These are phyloP conservation scores for Primulina huaijiensis DNA, from an alignment of 257 asterid genomes.

Conservation along the genomic window DNA sequence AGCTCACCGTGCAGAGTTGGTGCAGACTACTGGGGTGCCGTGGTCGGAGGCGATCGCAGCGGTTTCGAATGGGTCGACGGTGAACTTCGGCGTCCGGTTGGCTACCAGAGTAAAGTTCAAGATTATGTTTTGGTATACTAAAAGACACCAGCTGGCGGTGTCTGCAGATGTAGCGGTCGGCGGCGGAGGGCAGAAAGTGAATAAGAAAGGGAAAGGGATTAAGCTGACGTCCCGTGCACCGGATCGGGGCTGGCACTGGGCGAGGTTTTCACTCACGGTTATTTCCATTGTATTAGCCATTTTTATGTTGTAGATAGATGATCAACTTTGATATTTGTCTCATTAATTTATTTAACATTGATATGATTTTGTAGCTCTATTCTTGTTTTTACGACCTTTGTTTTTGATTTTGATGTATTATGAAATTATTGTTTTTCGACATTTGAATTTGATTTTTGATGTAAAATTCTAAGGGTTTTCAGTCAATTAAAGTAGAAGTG, in stretches of 20 bases:
- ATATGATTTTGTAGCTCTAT: no score
- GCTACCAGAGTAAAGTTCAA: constrained; percentile 57
- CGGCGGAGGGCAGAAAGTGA: constrained; percentile 44
- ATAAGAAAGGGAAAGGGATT: constrained; percentile 43
- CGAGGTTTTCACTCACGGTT: constrained; percentile 14
- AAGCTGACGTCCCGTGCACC: constrained; percentile 52
- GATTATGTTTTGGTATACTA: constrained; percentile 53
- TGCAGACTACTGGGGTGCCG: constrained; percentile 42
- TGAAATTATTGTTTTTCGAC: no score
- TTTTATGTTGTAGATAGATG: constrained; percentile 5
- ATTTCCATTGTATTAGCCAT: constrained; percentile 21
- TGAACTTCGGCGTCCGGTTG: constrained; percentile 51
- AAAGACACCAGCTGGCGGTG: constrained; percentile 34
- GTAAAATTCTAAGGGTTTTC: no score
- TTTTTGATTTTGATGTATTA: no score
- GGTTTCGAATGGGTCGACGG: constrained; percentile 38
- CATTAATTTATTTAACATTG: no score
- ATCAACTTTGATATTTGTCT: background rate
- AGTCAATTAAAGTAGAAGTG: no score
- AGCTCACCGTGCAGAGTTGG: constrained; percentile 30
- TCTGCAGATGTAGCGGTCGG: constrained; percentile 47
- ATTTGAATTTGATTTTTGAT: no score
- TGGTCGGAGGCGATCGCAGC: constrained; percentile 48
- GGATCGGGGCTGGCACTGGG: constrained; percentile 1
- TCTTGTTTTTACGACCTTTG: no score